phyloP scores from a whole-genome alignment of 163 green algal species.

The Volvox carteri region DNA sequence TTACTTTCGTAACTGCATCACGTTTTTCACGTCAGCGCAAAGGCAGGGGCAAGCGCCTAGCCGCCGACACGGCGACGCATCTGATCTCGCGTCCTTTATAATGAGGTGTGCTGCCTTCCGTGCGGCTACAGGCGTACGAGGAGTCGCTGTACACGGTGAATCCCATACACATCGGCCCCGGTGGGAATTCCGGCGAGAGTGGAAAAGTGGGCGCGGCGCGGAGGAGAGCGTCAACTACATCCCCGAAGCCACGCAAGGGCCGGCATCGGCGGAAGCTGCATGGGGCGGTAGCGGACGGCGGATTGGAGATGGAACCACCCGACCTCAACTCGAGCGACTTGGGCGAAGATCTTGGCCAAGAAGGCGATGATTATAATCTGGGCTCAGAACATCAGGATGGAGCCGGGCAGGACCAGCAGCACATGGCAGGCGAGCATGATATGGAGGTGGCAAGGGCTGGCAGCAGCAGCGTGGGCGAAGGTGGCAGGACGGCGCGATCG shows the following conservation, averaged over 20 bases:
- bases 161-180: conserved; percentile 9
- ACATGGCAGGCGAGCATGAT: no score
- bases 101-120: neutral
- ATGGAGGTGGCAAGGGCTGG: no score
- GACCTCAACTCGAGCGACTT: neutral
- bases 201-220: neutral
- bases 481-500: neutral
- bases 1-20: no score
- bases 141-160: neutral
- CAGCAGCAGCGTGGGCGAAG: neutral
- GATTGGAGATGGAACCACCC: neutral
- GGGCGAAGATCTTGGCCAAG: no score
- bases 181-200: neutral
- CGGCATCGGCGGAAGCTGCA: neutral
- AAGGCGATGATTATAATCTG: neutral
- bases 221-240: neutral
- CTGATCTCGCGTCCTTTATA: neutral
- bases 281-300: neutral
- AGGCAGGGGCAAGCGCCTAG: no score
- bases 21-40: no score
- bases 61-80: no score
- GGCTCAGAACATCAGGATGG: neutral
- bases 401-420: neutral
- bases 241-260: neutral
- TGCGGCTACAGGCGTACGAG: conserved; percentile 23